Percentiles rank a stretch among this genome's conserved stretches.
phyloP scores from a whole-genome alignment of 2,329 filamentous ascomycete genomes.

The Aspergillus neoniger region DNA sequence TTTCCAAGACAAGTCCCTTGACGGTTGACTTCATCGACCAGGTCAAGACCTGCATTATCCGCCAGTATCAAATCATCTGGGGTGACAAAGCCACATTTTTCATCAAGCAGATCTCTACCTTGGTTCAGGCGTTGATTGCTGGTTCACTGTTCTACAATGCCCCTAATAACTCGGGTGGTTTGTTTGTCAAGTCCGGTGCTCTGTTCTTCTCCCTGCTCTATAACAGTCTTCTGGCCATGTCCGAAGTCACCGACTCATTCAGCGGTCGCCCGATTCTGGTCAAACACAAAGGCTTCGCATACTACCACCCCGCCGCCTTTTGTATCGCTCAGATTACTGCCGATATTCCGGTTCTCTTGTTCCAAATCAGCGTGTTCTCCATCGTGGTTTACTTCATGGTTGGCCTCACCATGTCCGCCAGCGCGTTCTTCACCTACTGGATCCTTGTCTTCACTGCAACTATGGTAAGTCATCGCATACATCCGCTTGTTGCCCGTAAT shows the following conservation, averaged over 20 bases:
- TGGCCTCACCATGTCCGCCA: constrained; percentile 54
- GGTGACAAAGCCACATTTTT: constrained; percentile 65
- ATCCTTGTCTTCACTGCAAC: constrained; percentile 53
- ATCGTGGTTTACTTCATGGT: constrained; percentile 67
- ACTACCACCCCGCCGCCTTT: constrained; percentile 56
- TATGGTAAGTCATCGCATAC: constrained; percentile 44
- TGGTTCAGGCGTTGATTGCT: constrained; percentile 62
- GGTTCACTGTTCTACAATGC: constrained; percentile 70
- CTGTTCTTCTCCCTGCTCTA: constrained; percentile 66
- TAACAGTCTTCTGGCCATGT: constrained; percentile 63
- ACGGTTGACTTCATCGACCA: constrained; percentile 59
- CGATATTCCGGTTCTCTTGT: constrained; percentile 57
- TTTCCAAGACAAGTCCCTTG: constrained; percentile 57
- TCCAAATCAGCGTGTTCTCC: constrained; percentile 62
- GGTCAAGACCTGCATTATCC: constrained; percentile 56
- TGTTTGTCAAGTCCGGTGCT: constrained; percentile 66
- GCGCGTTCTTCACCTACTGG: constrained; percentile 65
- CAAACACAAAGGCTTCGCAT: constrained; percentile 61
- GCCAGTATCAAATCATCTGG: constrained; percentile 67
- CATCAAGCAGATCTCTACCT: constrained; percentile 61
- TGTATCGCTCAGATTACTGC: constrained; percentile 49
- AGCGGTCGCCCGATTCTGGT: constrained; percentile 59
- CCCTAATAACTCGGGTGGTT: constrained; percentile 56
- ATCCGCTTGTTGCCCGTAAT: not conserved
- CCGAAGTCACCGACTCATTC: constrained; percentile 67